Evolutionary conservation across 352 stramenopile genomes (phyloP).

Genomic region (Phytophthora idaei): DNA sequence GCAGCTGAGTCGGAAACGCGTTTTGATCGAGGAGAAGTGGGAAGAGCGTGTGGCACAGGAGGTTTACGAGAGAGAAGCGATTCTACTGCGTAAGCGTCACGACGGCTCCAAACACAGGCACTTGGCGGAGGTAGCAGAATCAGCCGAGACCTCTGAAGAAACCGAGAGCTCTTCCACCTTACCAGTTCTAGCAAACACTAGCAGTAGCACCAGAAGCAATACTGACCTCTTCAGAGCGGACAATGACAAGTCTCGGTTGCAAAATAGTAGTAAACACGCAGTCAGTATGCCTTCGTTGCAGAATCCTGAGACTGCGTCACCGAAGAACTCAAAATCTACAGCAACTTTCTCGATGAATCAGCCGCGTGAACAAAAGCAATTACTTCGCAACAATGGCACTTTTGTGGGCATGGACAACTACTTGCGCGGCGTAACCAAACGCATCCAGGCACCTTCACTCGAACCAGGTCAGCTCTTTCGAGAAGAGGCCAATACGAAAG

Average conservation of each 20-base stretch:
- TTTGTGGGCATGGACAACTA: conserved; percentile 66
- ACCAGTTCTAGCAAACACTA: conserved; percentile 19
- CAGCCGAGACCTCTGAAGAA: not conserved
- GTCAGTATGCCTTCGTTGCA: conserved; percentile 27
- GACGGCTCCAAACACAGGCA: conserved; percentile 3
- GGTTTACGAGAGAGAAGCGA: conserved; percentile 58
- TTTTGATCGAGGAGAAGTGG: conserved; percentile 51
- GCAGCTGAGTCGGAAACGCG: conserved; percentile 16
- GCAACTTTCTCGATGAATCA: not conserved
- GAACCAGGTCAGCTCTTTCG: conserved; percentile 53
- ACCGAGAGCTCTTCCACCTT: not conserved
- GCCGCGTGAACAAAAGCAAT: conserved; percentile 23
- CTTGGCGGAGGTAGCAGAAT: conserved; percentile 1
- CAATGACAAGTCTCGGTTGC: not conserved
- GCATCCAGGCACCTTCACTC: conserved; percentile 43
- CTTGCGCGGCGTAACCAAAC: conserved; percentile 60
- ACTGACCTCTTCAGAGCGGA: conserved; percentile 6
- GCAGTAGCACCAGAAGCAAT: conserved; percentile 8
- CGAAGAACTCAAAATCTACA: conserved; percentile 9
- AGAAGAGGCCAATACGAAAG: conserved; percentile 6
- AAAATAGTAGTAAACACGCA: conserved; percentile 9
- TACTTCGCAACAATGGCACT: conserved; percentile 31
- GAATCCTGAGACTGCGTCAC: conserved; percentile 10
- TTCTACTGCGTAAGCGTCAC: conserved; percentile 22
- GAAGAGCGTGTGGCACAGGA: conserved; percentile 46